Base-by-base conservation (phyloP, 495 filamentous ascomycete species). In the Penicillium arizonense region DNA sequence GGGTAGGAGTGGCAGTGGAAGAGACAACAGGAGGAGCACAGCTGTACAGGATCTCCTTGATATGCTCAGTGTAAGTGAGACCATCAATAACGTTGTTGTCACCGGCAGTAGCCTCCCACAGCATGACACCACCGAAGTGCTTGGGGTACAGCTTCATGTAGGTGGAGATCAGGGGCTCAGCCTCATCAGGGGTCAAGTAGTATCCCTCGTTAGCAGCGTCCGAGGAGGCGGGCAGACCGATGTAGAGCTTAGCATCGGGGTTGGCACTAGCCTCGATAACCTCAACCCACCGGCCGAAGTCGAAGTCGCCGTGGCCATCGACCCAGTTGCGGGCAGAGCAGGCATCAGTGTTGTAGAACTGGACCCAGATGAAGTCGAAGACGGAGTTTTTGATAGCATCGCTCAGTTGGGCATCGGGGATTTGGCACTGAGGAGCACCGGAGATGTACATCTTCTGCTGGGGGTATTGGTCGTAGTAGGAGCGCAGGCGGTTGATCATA, bases 301-400 rank as follows among this genome's bases (percentile, higher is more conserved):
- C 87, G 75, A 87, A 88, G 36, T 65, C 72, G 52, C 59, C 23
- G 72, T 63, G 36, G 63, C 78, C 62, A 3, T 63, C 35, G 14
- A 73, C 63, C 51, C 69, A 82, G 43, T 71, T 63, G 9, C 72
- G 65, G 2, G 82, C 82, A 40, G 76, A 78, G 67, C 85, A 88
- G 44, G 76, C 72, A 1, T 56, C 65, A 4, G 68, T 70, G 77
- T 88, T 86, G 71, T 88, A 89, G 71, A 87, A 89, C 62, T 88
- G 85, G 24, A 88, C 77, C 71, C 77, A 85, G 50, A 89, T 66
- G 61, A 86, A 87, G 63, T 89, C 86, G 47, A 86, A 82, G 13
- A 48, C 42, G 7, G 73, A 62, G 28, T 69, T 67, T 23, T 69
- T 30, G 43, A 89, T 78, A 32, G 81, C 77, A 10, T 70, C 48